Conservation (phyloP, 306 rosid species). For the Erythrophleum fordii region DNA sequence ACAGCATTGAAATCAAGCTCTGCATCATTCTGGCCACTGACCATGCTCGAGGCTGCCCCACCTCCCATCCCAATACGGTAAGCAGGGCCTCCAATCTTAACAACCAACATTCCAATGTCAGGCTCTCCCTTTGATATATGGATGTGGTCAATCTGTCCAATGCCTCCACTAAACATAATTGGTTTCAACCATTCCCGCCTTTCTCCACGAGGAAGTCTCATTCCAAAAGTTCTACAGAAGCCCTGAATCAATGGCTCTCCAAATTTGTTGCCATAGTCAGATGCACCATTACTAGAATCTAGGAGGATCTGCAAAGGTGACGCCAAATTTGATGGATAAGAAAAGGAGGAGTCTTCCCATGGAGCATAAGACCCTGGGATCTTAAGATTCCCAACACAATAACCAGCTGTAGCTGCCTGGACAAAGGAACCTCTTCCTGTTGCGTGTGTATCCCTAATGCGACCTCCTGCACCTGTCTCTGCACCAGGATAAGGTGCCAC, state of each 20-base stretch:
- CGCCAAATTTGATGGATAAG: slow-evolving; percentile 87
- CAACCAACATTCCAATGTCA: slow-evolving; percentile 85
- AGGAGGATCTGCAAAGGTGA: slow-evolving; percentile 84
- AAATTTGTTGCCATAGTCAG: slow-evolving; percentile 95
- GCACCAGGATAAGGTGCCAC: slow-evolving; percentile 98
- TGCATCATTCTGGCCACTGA: slow-evolving; percentile 92
- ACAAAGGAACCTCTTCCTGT: slow-evolving; percentile 93
- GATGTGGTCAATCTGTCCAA: slow-evolving; percentile 84
- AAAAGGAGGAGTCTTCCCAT: slow-evolving; percentile 88
- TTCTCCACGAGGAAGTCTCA: slow-evolving; percentile 92
- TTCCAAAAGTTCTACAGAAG: slow-evolving; percentile 90
- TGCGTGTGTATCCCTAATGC: slow-evolving; percentile 95
- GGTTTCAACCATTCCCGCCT: slow-evolving; percentile 99
- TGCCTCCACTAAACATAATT: slow-evolving; percentile 93
- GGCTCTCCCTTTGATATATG: slow-evolving; percentile 89
- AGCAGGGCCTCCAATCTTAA: slow-evolving; percentile 97
- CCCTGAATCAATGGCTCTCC: slow-evolving; percentile 99
- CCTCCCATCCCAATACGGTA: slow-evolving; percentile 98
- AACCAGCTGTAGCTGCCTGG: slow-evolving; percentile 93
- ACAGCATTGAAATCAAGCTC: slow-evolving; percentile 97
- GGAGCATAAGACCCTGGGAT: slow-evolving; percentile 74
- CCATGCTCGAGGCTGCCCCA: slow-evolving; percentile 98
- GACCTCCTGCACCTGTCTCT: slow-evolving; percentile 96
- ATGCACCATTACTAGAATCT: slow-evolving; percentile 91
- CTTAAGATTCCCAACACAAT: slow-evolving; percentile 93